Base-by-base conservation (phyloP, 2,329 filamentous ascomycete genomes). In the Amylocarpus encephaloides region DNA sequence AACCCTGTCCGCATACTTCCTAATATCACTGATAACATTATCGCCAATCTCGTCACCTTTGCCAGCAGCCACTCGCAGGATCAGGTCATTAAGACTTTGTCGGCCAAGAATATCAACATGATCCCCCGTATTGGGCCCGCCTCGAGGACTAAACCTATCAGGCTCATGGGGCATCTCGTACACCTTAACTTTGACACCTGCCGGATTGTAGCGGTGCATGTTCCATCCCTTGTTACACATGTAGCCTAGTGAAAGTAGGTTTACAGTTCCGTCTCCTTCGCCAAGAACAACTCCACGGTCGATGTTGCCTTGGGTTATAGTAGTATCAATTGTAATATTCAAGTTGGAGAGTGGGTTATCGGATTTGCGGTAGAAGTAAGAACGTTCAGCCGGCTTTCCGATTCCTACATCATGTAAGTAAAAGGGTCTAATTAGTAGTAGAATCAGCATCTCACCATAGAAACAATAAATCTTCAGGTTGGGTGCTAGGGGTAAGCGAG, bases 151-250 rank as follows among this genome's bases (percentile, higher is more conserved):
- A 67, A 96, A 98, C 15, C 88, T 74, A 61, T 96, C 92, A 1
- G 93, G 93, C 64, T 97, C 91, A 65, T 98, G 93, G 1, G 85
- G 87, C 93, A 98, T 98, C 72, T 98, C 93, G 54, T 86, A 90
- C 0, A 91, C 87, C 36, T 83, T 94, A 55, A 98, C 73, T 62
- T 89, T 82, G 30, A 85, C 78, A 1, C 85, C 83, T 0, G 89
- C 86, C 0, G 93, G 93, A 63, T 98, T 98, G 67, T 94, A 98
- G 33, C 93, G 79, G 68, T 89, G 90, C 68, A 96, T 86, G 51
- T 84, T 83, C 93, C 93, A 98, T 2, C 93, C 93, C 62, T 85
- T 89, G 60, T 89, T 86, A 68, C 93, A 98, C 93, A 98, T 97
- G 67, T 97, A 98, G 2, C 92, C 93, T 1, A 83, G 82, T 60